phyloP scores from a whole-genome alignment of 2,329 filamentous ascomycete species.

The Alternaria viburni region DNA sequence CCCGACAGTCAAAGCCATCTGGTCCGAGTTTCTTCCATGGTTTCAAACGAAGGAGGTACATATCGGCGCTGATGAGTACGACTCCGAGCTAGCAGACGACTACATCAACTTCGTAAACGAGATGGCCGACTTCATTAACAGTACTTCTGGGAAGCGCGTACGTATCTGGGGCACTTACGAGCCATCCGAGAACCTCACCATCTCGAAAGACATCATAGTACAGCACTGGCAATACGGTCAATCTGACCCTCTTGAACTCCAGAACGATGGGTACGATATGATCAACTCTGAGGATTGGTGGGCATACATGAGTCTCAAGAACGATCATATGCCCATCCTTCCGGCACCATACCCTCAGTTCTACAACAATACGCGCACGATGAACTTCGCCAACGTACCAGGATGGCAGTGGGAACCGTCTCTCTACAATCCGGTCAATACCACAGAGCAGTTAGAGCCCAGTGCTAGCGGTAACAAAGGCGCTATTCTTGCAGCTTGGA shows the following conservation, averaged over 20 bases:
- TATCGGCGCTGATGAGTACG: constrained; percentile 49
- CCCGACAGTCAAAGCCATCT: constrained; percentile 46
- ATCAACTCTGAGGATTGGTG: constrained; percentile 60
- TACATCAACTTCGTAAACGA: constrained; percentile 49
- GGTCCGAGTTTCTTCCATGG: constrained; percentile 49
- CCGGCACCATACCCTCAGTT: constrained; percentile 57
- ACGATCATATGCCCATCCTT: constrained; percentile 56
- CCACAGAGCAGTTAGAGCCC: constrained; percentile 47
- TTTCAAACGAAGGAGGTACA: constrained; percentile 48
- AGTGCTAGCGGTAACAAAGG: constrained; percentile 43
- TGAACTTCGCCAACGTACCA: constrained; percentile 52
- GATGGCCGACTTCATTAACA: constrained; percentile 42
- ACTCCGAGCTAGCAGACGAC: constrained; percentile 41
- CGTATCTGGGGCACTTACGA: constrained; percentile 54
- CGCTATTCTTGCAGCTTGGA: constrained; percentile 54
- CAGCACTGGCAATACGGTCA: constrained; percentile 60
- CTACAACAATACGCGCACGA: constrained; percentile 53
- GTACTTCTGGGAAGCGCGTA: constrained; percentile 38
- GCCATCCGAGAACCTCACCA: constrained; percentile 48
- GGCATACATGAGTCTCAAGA: constrained; percentile 63
- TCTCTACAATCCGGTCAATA: constrained; percentile 54
- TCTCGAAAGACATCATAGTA: constrained; percentile 50
- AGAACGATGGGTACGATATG: constrained; percentile 47
- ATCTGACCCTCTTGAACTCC: constrained; percentile 53
- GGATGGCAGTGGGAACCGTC: constrained; percentile 57